phyloP scores from a whole-genome alignment of 495 filamentous ascomycete genomes.

The Penicillium coffeae region DNA sequence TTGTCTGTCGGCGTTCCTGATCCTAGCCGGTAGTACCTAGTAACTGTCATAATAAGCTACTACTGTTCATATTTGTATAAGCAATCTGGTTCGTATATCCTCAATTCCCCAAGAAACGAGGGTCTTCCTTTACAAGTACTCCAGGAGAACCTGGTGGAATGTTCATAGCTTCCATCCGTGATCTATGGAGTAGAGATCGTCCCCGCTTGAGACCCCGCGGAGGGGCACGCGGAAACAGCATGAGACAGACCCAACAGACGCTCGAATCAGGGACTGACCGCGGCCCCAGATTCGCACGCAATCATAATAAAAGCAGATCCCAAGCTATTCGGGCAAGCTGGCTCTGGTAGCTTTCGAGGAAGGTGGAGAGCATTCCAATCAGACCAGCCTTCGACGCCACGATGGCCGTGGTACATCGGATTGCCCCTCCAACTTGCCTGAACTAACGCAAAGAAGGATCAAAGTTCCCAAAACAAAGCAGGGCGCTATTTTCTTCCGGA shows the following conservation, averaged over 20 bases:
- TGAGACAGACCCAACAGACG: background rate
- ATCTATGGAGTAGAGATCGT: background rate
- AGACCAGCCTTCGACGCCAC: conserved; percentile 1
- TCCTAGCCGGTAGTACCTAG: too few relatives aligned
- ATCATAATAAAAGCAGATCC: background rate
- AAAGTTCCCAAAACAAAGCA: background rate
- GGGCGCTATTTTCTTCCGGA: background rate
- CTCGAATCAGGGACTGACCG: background rate
- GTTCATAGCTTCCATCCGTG: background rate
- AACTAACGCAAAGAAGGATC: background rate
- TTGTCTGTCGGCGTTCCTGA: too few relatives aligned
- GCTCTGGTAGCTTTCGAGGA: background rate
- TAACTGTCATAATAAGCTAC: too few relatives aligned
- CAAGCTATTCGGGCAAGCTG: too few relatives aligned
- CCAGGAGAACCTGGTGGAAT: too few relatives aligned
- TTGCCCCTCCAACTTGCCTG: background rate
- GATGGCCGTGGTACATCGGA: background rate
- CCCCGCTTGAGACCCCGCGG: background rate
- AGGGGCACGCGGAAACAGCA: background rate
- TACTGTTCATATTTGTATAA: too few relatives aligned
- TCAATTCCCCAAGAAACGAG: too few relatives aligned
- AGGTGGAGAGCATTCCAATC: background rate
- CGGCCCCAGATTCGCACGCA: background rate
- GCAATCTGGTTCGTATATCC: too few relatives aligned
- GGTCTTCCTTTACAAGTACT: too few relatives aligned